These are phyloP conservation scores for Marchantia polymorpha DNA, from an alignment of 225 moss, liverwort and hornwort species.

Conservation along the genomic window DNA sequence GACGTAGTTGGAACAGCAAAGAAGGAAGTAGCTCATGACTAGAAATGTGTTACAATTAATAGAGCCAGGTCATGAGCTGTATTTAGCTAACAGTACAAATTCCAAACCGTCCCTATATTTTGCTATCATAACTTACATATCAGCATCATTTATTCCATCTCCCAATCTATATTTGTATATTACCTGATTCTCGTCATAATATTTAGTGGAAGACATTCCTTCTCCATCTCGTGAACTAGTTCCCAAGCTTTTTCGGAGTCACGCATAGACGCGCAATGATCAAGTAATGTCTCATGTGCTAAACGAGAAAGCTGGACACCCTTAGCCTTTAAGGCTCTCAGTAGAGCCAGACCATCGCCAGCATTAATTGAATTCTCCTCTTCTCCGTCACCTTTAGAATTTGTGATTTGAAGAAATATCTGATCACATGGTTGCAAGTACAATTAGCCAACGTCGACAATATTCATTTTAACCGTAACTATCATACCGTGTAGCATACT, in stretches of 20 bases:
- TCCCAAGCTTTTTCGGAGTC: constrained; percentile 58
- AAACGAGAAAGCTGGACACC: constrained; percentile 73
- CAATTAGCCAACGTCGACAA: no score
- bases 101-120: no score
- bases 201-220: constrained; percentile 62
- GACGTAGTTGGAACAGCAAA: no score
- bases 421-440: constrained; percentile 15
- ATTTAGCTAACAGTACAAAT: no score
- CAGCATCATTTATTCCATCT: no score
- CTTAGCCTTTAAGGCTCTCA: constrained; percentile 57
- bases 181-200: constrained; percentile 75
- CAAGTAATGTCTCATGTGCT: constrained; percentile 65
- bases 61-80: no score
- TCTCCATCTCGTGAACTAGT: constrained; percentile 65
- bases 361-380: constrained; percentile 51
- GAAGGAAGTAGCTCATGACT: no score
- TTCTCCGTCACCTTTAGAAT: constrained; percentile 52
- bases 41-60: no score
- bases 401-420: constrained; percentile 69
- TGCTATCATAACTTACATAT: no score
- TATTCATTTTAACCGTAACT: no score
- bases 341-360: constrained; percentile 56
- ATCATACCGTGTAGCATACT: no score
- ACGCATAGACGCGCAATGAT: constrained; percentile 56
- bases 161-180: background rate